These are phyloP conservation scores for Wallacemonas sp. DNA, from an alignment of 208 protist species.

Conservation along the genomic window DNA sequence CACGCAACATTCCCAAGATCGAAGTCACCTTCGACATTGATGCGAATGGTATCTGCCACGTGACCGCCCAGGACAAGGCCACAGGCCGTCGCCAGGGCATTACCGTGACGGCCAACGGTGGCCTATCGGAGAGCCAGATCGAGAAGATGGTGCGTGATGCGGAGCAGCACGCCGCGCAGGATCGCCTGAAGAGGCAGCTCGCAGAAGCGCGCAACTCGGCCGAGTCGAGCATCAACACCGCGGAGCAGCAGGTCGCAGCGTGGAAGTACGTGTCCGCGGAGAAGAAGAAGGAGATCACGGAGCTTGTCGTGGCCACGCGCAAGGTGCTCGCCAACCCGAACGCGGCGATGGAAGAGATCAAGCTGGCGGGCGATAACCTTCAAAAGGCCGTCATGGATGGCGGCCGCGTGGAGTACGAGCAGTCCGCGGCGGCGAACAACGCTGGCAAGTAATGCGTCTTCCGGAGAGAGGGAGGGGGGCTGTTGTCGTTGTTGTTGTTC, in stretches of 20 bases:
- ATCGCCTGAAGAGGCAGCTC: conserved; percentile 72
- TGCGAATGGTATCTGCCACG: conserved; percentile 98
- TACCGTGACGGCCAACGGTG: conserved; percentile 90
- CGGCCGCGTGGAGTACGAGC: conserved; percentile 76
- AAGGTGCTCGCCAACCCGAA: conserved; percentile 77
- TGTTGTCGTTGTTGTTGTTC: too few species aligned
- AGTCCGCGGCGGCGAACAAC: conserved; percentile 60
- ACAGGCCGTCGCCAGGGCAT: conserved; percentile 96
- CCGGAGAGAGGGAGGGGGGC: too few species aligned
- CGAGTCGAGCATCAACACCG: conserved; percentile 60
- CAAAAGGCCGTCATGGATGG: conserved; percentile 86
- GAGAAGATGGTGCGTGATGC: conserved; percentile 89
- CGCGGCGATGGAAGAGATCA: conserved; percentile 64
- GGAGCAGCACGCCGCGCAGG: conserved; percentile 74
- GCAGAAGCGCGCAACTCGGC: conserved; percentile 87
- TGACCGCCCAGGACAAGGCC: conserved; percentile 97
- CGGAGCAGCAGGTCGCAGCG: conserved; percentile 78
- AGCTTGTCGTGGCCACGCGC: conserved; percentile 47
- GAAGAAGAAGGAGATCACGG: conserved; percentile 70
- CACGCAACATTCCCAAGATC: conserved; percentile 91
- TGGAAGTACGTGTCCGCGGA: conserved; percentile 85
- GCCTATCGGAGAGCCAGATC: conserved; percentile 81
- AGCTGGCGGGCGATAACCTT: conserved; percentile 56
- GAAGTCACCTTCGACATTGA: conserved; percentile 99
- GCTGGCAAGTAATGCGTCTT: conserved; percentile 12